Evolutionary conservation across 352 stramenopile genomes (phyloP).

Genomic region (Phytopythium sindhum): DNA sequence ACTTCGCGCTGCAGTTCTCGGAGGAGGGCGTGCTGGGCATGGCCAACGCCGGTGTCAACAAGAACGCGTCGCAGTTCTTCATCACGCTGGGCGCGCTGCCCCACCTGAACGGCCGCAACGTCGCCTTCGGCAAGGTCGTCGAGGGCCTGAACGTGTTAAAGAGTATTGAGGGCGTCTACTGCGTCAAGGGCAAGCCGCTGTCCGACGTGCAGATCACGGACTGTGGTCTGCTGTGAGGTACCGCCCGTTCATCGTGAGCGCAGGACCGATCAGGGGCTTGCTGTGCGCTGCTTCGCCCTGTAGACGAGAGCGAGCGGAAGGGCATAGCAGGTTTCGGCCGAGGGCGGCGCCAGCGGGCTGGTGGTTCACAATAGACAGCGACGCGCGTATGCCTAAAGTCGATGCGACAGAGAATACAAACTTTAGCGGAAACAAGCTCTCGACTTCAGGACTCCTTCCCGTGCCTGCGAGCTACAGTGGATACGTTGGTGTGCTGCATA

Average conservation of each 20-base stretch:
- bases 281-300: too few relatives aligned
- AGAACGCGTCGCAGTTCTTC: constrained; percentile 99
- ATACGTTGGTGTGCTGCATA: too few relatives aligned
- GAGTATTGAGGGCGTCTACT: constrained; percentile 80
- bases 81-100: constrained; percentile 90
- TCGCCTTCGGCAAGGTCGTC: constrained; percentile 86
- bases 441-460: background rate
- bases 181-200: constrained; percentile 78
- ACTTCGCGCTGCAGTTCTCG: constrained; percentile 84
- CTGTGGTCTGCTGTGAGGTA: constrained; percentile 70
- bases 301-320: too few relatives aligned
- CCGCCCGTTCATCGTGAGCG: background rate
- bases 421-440: background rate
- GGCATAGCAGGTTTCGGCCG: background rate
- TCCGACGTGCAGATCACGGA: constrained; percentile 77
- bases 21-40: constrained; percentile 90
- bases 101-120: constrained; percentile 85
- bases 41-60: constrained; percentile 97
- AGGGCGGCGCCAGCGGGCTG: background rate
- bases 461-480: too few relatives aligned
- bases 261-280: background rate
- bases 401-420: background rate
- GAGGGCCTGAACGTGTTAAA: constrained; percentile 81
- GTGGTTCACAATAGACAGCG: background rate
- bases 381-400: background rate